Evolutionary conservation across 2,329 filamentous ascomycete genomes (phyloP).

Genomic region (Fusarium buharicum): DNA sequence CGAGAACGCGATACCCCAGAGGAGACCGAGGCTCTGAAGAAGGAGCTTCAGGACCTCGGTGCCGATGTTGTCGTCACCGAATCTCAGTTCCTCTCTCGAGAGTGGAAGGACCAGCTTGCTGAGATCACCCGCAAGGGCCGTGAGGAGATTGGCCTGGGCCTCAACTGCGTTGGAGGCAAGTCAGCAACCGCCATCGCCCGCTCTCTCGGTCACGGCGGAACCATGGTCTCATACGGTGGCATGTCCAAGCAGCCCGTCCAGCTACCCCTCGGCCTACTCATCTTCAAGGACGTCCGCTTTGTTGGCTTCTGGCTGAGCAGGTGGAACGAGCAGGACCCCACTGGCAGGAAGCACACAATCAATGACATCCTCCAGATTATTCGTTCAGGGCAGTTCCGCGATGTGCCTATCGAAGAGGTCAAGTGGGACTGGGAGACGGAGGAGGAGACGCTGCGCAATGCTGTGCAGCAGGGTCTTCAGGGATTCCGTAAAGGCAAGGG

Average conservation of each 20-base stretch:
- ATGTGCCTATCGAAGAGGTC: constrained; percentile 84
- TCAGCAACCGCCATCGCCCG: constrained; percentile 82
- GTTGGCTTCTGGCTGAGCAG: constrained; percentile 94
- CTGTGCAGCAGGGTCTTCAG: constrained; percentile 83
- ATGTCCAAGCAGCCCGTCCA: constrained; percentile 90
- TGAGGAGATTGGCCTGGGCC: constrained; percentile 77
- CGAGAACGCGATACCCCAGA: constrained; percentile 73
- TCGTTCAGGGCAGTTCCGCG: constrained; percentile 79
- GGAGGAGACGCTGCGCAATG: constrained; percentile 72
- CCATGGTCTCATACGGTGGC: constrained; percentile 92
- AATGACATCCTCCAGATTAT: constrained; percentile 83
- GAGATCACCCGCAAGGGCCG: constrained; percentile 76
- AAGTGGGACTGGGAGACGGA: constrained; percentile 86
- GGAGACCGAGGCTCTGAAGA: constrained; percentile 69
- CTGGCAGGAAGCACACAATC: constrained; percentile 82
- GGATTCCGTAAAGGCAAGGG: constrained; percentile 91
- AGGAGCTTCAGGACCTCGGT: constrained; percentile 65
- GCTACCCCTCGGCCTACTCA: constrained; percentile 84
- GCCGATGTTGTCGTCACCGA: constrained; percentile 68
- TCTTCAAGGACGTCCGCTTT: constrained; percentile 92
- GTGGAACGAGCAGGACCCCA: constrained; percentile 82
- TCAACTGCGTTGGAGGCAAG: constrained; percentile 96
- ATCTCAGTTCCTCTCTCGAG: constrained; percentile 63
- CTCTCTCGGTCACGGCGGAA: constrained; percentile 72
- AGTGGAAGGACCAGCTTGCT: constrained; percentile 70